Evolutionary conservation across 306 rosid genomes (phyloP).

Genomic region (Astragalus membranaceus): DNA sequence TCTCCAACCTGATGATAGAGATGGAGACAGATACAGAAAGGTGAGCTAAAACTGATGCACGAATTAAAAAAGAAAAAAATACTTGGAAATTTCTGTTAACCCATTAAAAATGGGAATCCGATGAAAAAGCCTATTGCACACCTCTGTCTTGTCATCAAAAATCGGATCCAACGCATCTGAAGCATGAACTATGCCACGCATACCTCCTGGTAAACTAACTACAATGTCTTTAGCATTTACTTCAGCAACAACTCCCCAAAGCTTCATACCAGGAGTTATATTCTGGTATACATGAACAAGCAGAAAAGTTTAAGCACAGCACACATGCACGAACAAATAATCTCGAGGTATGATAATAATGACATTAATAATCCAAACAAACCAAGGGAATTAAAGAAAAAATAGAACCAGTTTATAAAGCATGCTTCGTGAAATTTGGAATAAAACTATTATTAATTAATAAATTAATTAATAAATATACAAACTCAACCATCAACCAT

Average conservation of each 20-base stretch:
- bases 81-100: not conserved
- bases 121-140: constrained; percentile 14
- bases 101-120: not conserved
- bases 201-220: constrained; percentile 81
- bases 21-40: not conserved
- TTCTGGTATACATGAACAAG: constrained; percentile 41
- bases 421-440: not conserved
- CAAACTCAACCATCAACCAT: not conserved
- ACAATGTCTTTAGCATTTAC: constrained; percentile 82
- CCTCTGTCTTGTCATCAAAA: constrained; percentile 44
- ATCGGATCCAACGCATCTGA: constrained; percentile 71
- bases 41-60: constrained; percentile 2
- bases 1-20: constrained; percentile 43
- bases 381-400: not conserved
- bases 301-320: not conserved
- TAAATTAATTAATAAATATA: not conserved
- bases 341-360: not conserved
- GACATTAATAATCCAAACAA: not conserved
- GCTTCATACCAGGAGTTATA: constrained; percentile 80
- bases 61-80: not conserved
- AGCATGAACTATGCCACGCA: constrained; percentile 83
- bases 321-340: not conserved
- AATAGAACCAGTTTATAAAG: not conserved
- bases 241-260: constrained; percentile 93
- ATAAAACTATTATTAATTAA: not conserved